These are phyloP conservation scores for Patellifolia procumbens DNA, from an alignment of 179 eudicot genomes.

Conservation along the genomic window DNA sequence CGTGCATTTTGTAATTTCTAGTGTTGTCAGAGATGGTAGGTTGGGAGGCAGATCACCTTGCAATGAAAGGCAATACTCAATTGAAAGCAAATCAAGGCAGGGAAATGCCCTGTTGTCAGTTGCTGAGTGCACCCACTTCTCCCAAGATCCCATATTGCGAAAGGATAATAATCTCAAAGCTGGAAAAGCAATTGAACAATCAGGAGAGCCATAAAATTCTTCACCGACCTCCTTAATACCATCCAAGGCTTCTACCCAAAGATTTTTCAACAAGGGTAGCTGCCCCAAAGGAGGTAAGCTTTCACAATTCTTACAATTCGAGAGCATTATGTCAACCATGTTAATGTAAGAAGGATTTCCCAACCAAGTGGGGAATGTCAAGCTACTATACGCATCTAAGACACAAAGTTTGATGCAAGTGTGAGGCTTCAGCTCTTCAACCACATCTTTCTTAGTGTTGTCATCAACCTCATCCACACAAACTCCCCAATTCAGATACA, in stretches of 20 bases:
- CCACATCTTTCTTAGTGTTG: not conserved
- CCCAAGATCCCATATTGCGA: not conserved
- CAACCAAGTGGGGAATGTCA: not conserved
- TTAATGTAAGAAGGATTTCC: not conserved
- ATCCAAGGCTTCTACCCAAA: not conserved
- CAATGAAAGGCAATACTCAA: not conserved
- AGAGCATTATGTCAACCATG: not conserved
- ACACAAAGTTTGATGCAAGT: not conserved
- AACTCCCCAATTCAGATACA: not conserved
- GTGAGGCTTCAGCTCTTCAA: not conserved
- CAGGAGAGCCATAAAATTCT: not conserved
- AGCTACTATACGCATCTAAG: not conserved
- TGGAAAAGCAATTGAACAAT: not conserved
- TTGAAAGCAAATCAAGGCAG: not conserved
- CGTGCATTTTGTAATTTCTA: not conserved
- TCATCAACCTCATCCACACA: not conserved
- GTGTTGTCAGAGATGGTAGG: not conserved
- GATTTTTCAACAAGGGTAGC: not conserved
- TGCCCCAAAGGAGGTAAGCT: not conserved
- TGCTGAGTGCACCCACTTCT: not conserved
- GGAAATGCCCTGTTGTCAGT: not conserved
- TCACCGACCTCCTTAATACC: not conserved
- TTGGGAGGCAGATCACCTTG: not conserved
- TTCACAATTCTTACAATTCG: not conserved
- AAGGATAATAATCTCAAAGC: not conserved